Conservation (phyloP, 2,329 filamentous ascomycete genomes). For the Fusarium anthophilum region DNA sequence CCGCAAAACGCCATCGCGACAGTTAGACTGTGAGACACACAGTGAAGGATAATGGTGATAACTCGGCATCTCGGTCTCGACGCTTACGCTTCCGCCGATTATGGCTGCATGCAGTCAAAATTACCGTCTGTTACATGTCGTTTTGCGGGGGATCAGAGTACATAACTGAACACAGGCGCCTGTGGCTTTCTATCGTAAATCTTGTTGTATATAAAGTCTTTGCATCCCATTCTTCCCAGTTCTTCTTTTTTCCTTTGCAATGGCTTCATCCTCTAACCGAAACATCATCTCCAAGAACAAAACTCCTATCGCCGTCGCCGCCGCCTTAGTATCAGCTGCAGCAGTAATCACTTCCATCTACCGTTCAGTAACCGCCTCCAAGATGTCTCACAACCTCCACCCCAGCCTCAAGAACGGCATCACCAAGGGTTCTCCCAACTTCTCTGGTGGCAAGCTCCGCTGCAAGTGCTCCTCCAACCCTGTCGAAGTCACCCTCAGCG, state of each 20-base stretch:
- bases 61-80: slow-evolving; percentile 40
- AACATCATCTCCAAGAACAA: slow-evolving; percentile 30
- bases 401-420: slow-evolving; percentile 71
- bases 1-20: slow-evolving; percentile 26
- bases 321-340: slow-evolving; percentile 37
- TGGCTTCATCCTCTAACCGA: slow-evolving; percentile 25
- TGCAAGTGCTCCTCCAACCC: slow-evolving; percentile 67
- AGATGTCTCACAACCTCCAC: slow-evolving; percentile 57
- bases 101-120: slow-evolving; percentile 23
- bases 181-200: not conserved
- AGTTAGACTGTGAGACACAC: not conserved
- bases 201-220: slow-evolving; percentile 10
- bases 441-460: slow-evolving; percentile 67
- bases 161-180: slow-evolving; percentile 3
- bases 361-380: slow-evolving; percentile 12
- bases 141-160: slow-evolving; percentile 23
- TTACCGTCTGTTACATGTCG: slow-evolving; percentile 5
- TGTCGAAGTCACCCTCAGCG: slow-evolving; percentile 65
- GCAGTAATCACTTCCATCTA: slow-evolving; percentile 35
- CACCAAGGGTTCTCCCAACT: slow-evolving; percentile 62
- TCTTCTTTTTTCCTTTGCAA: not conserved
- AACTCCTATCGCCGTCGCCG: slow-evolving; percentile 31
- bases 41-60: slow-evolving; percentile 33
- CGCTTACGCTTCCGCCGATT: slow-evolving; percentile 14
- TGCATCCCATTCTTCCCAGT: not conserved